Base-by-base conservation (phyloP, 129 eudicot species). In the Artemisia argyi region DNA sequence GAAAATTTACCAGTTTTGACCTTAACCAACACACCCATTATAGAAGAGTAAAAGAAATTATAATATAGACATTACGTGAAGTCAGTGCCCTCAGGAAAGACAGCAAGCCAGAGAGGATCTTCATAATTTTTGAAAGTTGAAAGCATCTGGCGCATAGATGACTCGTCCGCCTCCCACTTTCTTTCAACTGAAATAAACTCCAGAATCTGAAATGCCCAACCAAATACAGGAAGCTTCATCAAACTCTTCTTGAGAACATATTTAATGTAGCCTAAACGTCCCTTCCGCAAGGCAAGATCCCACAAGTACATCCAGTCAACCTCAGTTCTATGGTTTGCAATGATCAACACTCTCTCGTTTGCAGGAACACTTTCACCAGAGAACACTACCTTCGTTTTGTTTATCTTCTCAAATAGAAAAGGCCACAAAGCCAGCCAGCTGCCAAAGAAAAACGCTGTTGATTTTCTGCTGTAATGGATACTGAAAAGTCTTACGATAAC, bases 291-390 rank as follows among this genome's bases (percentile, higher is more conserved):
- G 46, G 96, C 96, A 80, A 93, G 92, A 65, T 93, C 96, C 98
- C 98, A 93, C 78, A 93, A 80, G 75, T 93, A 93, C 98, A 93
- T 93, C 97, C 98, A 93, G 63, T 89, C 98, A 71, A 93, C 97
- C 53, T 89, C 98, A 16, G 97, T 93, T 77, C 96, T 78, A 72
- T 93, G 98, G 77, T 93, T 93, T 10, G 98, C 95, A 28, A 93
- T 87, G 59, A 89, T 74, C 73, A 93, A 66, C 17, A 75, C 95
- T 39, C 96, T 83, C 49, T 84, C 90, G 24, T 65, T 81, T 48
- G 75, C 52, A 6, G 92, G 96, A 56, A 90, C 82, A 39, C 42
- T 64, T 50, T 93, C 98, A 47, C 98, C 98, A n/a, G 92, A 83
- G 48, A 92, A 89, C 13, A 89, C 65, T 56, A 92, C 98, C 73